phyloP scores from a whole-genome alignment of 2,329 filamentous ascomycete genomes.

The Cryphonectria nitschkei region DNA sequence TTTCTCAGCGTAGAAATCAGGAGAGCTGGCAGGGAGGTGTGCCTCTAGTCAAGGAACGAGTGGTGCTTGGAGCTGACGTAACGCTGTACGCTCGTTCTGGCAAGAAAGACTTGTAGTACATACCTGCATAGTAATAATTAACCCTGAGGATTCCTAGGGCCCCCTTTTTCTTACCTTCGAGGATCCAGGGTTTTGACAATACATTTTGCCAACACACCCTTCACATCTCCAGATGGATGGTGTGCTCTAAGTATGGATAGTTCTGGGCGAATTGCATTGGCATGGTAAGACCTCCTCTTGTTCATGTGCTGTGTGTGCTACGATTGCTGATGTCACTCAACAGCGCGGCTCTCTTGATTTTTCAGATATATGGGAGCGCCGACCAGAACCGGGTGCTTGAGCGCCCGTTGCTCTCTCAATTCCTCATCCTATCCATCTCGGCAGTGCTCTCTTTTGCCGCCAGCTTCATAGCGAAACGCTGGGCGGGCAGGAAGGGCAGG shows the following conservation, averaged over 20 bases:
- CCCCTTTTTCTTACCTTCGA: slow-evolving; percentile 5
- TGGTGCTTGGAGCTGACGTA: slow-evolving; percentile 1
- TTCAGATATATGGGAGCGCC: slow-evolving; percentile 33
- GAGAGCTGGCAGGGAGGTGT: neutral
- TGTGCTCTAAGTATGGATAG: neutral
- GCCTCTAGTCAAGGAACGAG: neutral
- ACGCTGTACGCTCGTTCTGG: neutral
- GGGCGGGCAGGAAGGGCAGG: slow-evolving; percentile 51
- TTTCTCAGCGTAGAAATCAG: neutral
- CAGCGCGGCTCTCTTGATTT: slow-evolving; percentile 22
- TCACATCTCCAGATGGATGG: slow-evolving; percentile 8
- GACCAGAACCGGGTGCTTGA: slow-evolving; percentile 57
- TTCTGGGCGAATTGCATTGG: slow-evolving; percentile 4
- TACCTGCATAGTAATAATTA: neutral
- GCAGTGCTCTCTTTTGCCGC: slow-evolving; percentile 45
- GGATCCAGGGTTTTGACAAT: neutral
- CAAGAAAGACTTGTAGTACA: neutral
- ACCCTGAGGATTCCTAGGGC: neutral
- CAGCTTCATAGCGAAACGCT: slow-evolving; percentile 49
- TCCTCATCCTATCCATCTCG: slow-evolving; percentile 51
- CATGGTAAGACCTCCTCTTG: neutral
- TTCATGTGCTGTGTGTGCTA: neutral
- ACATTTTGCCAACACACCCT: neutral
- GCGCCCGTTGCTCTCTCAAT: slow-evolving; percentile 52
- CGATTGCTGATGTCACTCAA: slow-evolving; percentile 4